Percentiles rank a stretch among this genome's conserved stretches.
Conservation (phyloP, 768 basidiomycete genomes). For the Sarcodon aspratus region DNA sequence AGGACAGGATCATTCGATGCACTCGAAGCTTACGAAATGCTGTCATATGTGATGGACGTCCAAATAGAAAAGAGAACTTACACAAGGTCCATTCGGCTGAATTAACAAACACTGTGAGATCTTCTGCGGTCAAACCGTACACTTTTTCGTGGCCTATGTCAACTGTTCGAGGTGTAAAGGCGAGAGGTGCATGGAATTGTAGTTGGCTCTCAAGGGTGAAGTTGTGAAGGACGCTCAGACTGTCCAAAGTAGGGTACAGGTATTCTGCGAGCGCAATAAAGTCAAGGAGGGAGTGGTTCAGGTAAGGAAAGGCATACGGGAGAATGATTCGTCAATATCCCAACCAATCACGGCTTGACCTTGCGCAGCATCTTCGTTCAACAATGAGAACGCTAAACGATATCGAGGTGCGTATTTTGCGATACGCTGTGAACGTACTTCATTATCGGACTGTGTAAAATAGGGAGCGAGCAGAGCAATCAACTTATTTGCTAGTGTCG, state of each 20-base stretch:
- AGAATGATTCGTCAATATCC: conserved; percentile 58
- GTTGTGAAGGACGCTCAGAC: conserved; percentile 65
- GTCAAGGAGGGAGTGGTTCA: not conserved
- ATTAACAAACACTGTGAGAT: conserved; percentile 89
- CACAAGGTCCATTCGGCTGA: conserved; percentile 94
- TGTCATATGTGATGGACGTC: conserved; percentile 3
- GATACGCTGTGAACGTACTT: conserved; percentile 29
- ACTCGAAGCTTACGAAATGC: conserved; percentile 57
- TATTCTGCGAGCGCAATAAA: conserved; percentile 36
- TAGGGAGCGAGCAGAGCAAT: conserved; percentile 29
- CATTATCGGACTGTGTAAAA: conserved; percentile 27
- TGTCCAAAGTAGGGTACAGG: conserved; percentile 50
- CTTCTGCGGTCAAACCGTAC: conserved; percentile 63
- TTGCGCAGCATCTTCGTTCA: conserved; percentile 80
- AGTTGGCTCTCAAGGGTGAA: conserved; percentile 93
- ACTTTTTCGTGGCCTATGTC: conserved; percentile 20
- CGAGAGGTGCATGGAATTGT: conserved; percentile 82
- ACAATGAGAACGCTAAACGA: conserved; percentile 82
- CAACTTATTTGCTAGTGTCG: conserved; percentile 18
- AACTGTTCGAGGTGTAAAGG: conserved; percentile 51
- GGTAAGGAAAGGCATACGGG: conserved; percentile 33
- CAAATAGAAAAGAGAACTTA: conserved; percentile 19
- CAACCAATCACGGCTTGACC: conserved; percentile 53
- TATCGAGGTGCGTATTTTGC: conserved; percentile 75
- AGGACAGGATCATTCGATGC: conserved; percentile 90